These are phyloP conservation scores for Blastocystis hominis DNA, from an alignment of 352 stramenopile species.

Conservation along the genomic window DNA sequence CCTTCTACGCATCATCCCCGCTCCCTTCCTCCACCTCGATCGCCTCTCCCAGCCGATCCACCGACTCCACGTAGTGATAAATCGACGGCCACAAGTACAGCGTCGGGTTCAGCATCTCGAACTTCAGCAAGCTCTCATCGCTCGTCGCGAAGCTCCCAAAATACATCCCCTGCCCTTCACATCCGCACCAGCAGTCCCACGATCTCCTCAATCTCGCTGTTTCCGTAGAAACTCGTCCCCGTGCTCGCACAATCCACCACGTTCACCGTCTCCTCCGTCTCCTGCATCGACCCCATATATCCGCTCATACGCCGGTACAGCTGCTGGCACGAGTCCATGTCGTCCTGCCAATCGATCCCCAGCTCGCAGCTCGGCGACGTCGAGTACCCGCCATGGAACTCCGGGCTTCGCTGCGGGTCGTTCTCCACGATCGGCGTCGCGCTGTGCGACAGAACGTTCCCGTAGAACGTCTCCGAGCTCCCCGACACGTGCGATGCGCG, in stretches of 20 bases:
- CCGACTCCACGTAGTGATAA: neutral
- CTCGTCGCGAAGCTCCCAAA: neutral
- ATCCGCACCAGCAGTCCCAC: neutral
- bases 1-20: neutral
- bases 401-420: neutral
- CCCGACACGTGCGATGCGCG: neutral
- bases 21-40: neutral
- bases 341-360: neutral
- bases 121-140: neutral
- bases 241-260: neutral
- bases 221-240: neutral
- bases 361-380: neutral
- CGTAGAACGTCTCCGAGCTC: slow-evolving; percentile 8
- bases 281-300: neutral
- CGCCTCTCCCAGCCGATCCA: neutral
- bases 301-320: neutral
- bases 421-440: neutral
- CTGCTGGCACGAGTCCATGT: neutral
- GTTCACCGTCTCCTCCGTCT: neutral
- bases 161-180: neutral
- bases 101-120: slow-evolving; percentile 43
- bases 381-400: neutral
- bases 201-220: neutral
- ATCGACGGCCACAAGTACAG: neutral
- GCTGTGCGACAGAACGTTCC: neutral